Base-by-base conservation (phyloP, 1,284 basidiomycete species). In the Filobasidium uniguttulatum region DNA sequence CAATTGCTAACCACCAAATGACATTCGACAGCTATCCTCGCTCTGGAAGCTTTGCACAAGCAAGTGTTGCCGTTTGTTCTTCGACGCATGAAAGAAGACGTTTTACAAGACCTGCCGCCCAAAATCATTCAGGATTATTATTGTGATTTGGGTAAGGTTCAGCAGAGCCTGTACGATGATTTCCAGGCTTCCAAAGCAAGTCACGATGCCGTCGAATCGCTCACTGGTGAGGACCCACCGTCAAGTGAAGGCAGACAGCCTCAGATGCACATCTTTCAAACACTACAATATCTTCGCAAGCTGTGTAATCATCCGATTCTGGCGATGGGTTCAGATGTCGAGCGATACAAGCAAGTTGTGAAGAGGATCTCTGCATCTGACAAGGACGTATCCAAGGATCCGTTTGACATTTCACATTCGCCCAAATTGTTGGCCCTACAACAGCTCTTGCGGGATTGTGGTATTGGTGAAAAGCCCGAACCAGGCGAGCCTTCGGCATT, bases 91-190 rank as follows among this genome's bases (percentile, higher is more conserved):
- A 99, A 99, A 67, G 94, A 99, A 69, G 91, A 99, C 62, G 94
- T 98, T 20, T 74, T 99, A 54, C 73, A 89, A 59, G 94, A 99
- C 64, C 75, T 99, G 2, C 94, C 94, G 0, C 94, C 94, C 2
- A 98, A 99, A 73, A 99, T 99, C 67, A 98, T 99, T 56, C 94
- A 99, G 69, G 94, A 99, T 65, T 97, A 98, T 68, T 94, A 97
- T 63, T 97, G 93, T 74, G 93, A 98, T 62, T 76, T 99, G 2
- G 96, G 91, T 0, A 83, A 89, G 14, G 69, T 98, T 47, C 91
- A 98, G 72, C 88, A 89, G 69, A 75, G 81, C 60, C 76, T 97
- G 15, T 97, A 96, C 65, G 91, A 96, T 63, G 83, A 91, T 62
- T 94, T 90, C 62, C 80, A 85, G 1, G 79, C 79, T 63, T 93